These are phyloP conservation scores for Agroathelia rolfsii DNA, from an alignment of 1,284 basidiomycete species.

Conservation along the genomic window DNA sequence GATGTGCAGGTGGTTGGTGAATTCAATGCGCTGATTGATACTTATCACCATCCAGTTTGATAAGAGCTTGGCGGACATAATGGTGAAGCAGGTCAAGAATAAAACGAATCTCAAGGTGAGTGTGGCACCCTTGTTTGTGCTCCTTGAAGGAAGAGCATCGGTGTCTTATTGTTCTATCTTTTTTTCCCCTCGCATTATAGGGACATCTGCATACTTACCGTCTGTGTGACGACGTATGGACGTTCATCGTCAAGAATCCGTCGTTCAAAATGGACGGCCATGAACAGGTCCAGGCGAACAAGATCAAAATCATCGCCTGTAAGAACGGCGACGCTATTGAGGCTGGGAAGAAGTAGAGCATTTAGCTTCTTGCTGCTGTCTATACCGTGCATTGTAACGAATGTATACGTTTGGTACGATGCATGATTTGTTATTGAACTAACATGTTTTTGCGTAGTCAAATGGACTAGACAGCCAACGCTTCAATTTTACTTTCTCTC, in stretches of 20 bases:
- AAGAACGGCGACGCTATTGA: slow-evolving; percentile 85
- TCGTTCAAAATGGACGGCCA: slow-evolving; percentile 92
- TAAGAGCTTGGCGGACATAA: slow-evolving; percentile 84
- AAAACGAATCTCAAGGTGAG: slow-evolving; percentile 85
- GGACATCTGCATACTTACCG: slow-evolving; percentile 88
- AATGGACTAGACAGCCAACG: no score
- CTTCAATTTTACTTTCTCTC: no score
- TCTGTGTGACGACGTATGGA: slow-evolving; percentile 96
- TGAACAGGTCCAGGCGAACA: slow-evolving; percentile 64
- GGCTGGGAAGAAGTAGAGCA: slow-evolving; percentile 43
- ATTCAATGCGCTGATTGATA: slow-evolving; percentile 7
- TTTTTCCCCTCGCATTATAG: slow-evolving; percentile 31
- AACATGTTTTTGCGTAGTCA: no score
- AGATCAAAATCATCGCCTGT: slow-evolving; percentile 94
- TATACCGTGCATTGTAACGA: no score
- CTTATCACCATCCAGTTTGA: slow-evolving; percentile 60
- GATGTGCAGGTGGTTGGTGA: background rate
- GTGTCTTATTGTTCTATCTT: background rate
- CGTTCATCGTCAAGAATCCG: slow-evolving; percentile 88
- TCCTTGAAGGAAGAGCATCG: background rate
- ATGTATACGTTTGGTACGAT: no score
- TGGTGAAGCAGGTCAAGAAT: slow-evolving; percentile 85
- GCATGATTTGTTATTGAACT: no score
- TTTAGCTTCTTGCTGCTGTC: no score
- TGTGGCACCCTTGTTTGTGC: slow-evolving; percentile 5